Conservation (phyloP, 176 grass and related monocot species). For the Pontederia paniculata region DNA sequence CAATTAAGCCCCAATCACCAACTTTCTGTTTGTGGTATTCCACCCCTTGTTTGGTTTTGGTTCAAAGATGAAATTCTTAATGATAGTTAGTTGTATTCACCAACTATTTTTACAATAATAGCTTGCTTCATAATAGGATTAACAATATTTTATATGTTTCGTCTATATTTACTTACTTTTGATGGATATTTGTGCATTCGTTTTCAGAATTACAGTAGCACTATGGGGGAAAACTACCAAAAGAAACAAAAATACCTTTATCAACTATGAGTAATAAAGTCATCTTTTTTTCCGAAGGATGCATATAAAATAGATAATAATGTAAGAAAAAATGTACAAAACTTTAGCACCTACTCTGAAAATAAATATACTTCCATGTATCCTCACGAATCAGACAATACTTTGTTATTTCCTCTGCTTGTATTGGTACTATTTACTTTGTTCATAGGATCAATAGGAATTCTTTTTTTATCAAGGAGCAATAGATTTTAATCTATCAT, state of each 20-base stretch:
- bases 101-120: too few relatives aligned
- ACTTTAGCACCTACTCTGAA: not conserved
- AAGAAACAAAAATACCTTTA: not conserved
- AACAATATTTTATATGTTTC: conserved; percentile 1
- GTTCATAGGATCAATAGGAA: too few relatives aligned
- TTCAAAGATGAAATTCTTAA: too few relatives aligned
- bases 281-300: not conserved
- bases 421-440: not conserved
- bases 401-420: not conserved
- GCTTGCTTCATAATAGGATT: too few relatives aligned
- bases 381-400: not conserved
- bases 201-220: not conserved
- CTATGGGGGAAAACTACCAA: not conserved
- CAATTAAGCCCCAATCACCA: too few relatives aligned
- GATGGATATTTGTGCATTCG: not conserved
- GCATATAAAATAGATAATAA: not conserved
- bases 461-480: too few relatives aligned
- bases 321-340: not conserved
- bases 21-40: too few relatives aligned
- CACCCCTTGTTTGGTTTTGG: too few relatives aligned
- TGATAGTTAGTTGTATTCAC: too few relatives aligned
- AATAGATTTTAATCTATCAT: too few relatives aligned
- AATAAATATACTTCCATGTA: not conserved
- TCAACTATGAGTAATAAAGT: not conserved
- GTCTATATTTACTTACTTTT: not conserved